phyloP scores from a whole-genome alignment of 257 asterid species.

The Capsicum baccatum region DNA sequence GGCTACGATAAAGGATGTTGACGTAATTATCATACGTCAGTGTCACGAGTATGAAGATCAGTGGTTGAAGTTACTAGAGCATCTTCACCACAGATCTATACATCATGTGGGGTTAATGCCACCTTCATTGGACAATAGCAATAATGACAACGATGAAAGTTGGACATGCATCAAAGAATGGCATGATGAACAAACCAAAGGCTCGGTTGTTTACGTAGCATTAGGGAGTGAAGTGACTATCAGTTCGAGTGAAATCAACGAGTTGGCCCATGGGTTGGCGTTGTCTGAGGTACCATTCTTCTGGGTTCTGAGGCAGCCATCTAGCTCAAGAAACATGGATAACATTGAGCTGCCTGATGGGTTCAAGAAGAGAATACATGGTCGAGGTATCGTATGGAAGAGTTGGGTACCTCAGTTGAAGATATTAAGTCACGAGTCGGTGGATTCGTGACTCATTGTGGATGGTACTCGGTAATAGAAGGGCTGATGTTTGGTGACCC shows the following conservation, averaged over 20 bases:
- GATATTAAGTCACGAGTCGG: constrained; percentile 41
- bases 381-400: constrained; percentile 39
- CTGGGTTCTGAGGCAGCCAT: constrained; percentile 39
- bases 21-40: constrained; percentile 30
- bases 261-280: constrained; percentile 43
- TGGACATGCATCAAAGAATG: constrained; percentile 33
- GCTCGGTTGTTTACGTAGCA: constrained; percentile 39
- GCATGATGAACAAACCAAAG: constrained; percentile 32
- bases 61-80: constrained; percentile 38
- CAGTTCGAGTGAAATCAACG: constrained; percentile 36
- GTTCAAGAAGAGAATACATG: constrained; percentile 35
- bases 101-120: constrained; percentile 42
- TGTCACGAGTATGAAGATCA: constrained; percentile 36
- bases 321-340: constrained; percentile 22
- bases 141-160: neutral
- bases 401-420: constrained; percentile 48
- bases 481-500: constrained; percentile 41
- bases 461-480: constrained; percentile 47
- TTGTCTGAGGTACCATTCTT: constrained; percentile 39
- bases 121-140: neutral
- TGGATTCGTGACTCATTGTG: constrained; percentile 19
- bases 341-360: constrained; percentile 36
- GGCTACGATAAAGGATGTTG: neutral
- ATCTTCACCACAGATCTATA: constrained; percentile 35
- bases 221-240: constrained; percentile 42